Percentiles rank a stretch among this genome's conserved stretches.
These are phyloP conservation scores for Scleromitrula shiraiana DNA, from an alignment of 2,329 filamentous ascomycete genomes.

Conservation along the genomic window DNA sequence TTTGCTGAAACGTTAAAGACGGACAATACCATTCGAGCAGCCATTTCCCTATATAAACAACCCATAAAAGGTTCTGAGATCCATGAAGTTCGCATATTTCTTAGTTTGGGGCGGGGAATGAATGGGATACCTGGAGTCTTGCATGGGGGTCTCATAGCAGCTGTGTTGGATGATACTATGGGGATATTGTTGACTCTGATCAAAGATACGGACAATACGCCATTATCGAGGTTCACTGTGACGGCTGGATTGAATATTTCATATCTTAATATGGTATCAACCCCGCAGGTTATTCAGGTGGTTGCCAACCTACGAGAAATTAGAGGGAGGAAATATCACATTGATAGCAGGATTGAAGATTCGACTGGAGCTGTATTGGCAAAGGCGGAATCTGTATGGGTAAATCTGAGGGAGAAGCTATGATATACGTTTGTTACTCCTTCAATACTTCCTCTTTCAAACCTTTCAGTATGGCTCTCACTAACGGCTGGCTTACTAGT, in stretches of 20 bases:
- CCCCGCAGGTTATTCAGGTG: slow-evolving; percentile 40
- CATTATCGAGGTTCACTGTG: slow-evolving; percentile 26
- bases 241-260: slow-evolving; percentile 46
- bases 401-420: slow-evolving; percentile 20
- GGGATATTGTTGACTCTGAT: slow-evolving; percentile 38
- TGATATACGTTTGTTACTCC: not conserved
- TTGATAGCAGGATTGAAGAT: slow-evolving; percentile 40
- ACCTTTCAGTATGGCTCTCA: too few relatives aligned
- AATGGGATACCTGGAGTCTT: slow-evolving; percentile 45
- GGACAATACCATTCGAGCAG: slow-evolving; percentile 39
- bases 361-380: slow-evolving; percentile 40
- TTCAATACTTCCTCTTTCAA: too few relatives aligned
- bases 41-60: slow-evolving; percentile 36
- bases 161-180: slow-evolving; percentile 51
- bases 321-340: slow-evolving; percentile 45
- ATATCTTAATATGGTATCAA: slow-evolving; percentile 43
- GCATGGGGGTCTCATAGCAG: slow-evolving; percentile 51
- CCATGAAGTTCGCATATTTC: slow-evolving; percentile 13
- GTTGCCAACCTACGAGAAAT: slow-evolving; percentile 35
- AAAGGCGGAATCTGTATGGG: slow-evolving; percentile 43
- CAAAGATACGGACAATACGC: slow-evolving; percentile 12
- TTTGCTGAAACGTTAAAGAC: slow-evolving; percentile 46
- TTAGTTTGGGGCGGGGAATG: slow-evolving; percentile 41
- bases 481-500: too few relatives aligned
- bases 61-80: slow-evolving; percentile 18